Evolutionary conservation across 2,329 filamentous ascomycete species (phyloP).

Genomic region (Scortechinia acanthostroma): DNA sequence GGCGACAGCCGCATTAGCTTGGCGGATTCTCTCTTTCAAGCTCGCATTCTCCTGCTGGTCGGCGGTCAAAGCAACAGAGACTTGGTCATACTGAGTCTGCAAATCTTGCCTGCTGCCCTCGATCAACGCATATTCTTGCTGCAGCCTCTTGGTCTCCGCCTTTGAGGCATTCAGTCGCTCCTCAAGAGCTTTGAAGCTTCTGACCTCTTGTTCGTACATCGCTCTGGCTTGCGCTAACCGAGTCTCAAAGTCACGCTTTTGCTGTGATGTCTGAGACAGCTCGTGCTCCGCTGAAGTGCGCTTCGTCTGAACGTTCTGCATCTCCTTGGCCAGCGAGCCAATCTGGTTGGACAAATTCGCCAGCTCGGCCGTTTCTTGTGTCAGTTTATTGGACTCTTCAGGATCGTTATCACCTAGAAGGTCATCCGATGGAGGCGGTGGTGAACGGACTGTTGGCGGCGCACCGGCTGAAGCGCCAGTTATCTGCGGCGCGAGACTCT

Average conservation of each 20-base stretch:
- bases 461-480: slow-evolving; percentile 54
- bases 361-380: slow-evolving; percentile 81
- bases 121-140: slow-evolving; percentile 75
- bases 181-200: slow-evolving; percentile 76
- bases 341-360: slow-evolving; percentile 96
- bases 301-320: slow-evolving; percentile 85
- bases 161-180: slow-evolving; percentile 72
- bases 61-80: slow-evolving; percentile 67
- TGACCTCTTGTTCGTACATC: slow-evolving; percentile 88
- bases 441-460: slow-evolving; percentile 19
- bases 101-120: slow-evolving; percentile 77
- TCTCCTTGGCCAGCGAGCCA: slow-evolving; percentile 81
- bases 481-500: slow-evolving; percentile 68
- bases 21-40: slow-evolving; percentile 80
- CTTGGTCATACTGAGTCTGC: slow-evolving; percentile 73
- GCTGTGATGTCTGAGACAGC: slow-evolving; percentile 70
- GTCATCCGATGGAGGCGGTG: slow-evolving; percentile 57
- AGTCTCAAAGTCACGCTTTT: slow-evolving; percentile 89
- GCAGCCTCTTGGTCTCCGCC: slow-evolving; percentile 76
- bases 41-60: slow-evolving; percentile 83
- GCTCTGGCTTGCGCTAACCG: slow-evolving; percentile 78
- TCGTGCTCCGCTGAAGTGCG: slow-evolving; percentile 74
- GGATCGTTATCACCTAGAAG: slow-evolving; percentile 85
- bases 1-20: slow-evolving; percentile 73
- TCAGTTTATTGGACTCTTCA: slow-evolving; percentile 80